Conservation (phyloP, 495 filamentous ascomycete genomes). For the Penicillium daleae region DNA sequence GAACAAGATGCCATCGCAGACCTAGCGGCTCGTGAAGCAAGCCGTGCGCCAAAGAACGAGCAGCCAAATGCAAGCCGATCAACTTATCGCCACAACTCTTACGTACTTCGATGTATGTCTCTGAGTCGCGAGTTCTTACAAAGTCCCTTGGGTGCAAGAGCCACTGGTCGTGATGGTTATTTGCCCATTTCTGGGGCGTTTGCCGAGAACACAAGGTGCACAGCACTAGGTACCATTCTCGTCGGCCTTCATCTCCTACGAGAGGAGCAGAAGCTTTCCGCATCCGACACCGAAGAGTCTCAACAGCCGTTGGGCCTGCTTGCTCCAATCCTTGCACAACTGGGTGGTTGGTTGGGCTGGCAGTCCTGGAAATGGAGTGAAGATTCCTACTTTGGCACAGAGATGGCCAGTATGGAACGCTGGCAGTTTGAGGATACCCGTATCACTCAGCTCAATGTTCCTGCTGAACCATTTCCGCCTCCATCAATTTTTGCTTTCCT, state of each 20-base stretch:
- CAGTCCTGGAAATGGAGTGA: slow-evolving; percentile 61
- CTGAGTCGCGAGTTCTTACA: slow-evolving; percentile 61
- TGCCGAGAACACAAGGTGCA: slow-evolving; percentile 57
- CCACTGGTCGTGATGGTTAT: slow-evolving; percentile 58
- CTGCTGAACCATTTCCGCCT: slow-evolving; percentile 63
- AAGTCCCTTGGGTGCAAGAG: slow-evolving; percentile 53
- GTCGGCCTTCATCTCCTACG: slow-evolving; percentile 80
- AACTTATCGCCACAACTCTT: slow-evolving; percentile 52
- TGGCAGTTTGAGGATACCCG: slow-evolving; percentile 64
- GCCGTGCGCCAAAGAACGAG: slow-evolving; percentile 28
- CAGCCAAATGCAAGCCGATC: slow-evolving; percentile 31
- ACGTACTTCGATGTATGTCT: slow-evolving; percentile 46
- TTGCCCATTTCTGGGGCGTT: slow-evolving; percentile 63
- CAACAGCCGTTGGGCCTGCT: slow-evolving; percentile 58
- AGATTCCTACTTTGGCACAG: slow-evolving; percentile 68
- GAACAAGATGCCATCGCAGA: slow-evolving; percentile 58
- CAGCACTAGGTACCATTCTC: slow-evolving; percentile 67
- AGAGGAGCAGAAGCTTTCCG: slow-evolving; percentile 87
- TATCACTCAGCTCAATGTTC: slow-evolving; percentile 50
- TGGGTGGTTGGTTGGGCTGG: slow-evolving; percentile 88
- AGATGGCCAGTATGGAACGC: slow-evolving; percentile 61
- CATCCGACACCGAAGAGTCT: slow-evolving; percentile 59
- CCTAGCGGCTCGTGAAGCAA: slow-evolving; percentile 22
- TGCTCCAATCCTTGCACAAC: slow-evolving; percentile 73
- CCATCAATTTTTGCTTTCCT: slow-evolving; percentile 75